Percentiles rank a stretch among this genome's conserved stretches.
These are phyloP conservation scores for Lipomyces mesembrius DNA, from an alignment of 805 yeast species.

Conservation along the genomic window DNA sequence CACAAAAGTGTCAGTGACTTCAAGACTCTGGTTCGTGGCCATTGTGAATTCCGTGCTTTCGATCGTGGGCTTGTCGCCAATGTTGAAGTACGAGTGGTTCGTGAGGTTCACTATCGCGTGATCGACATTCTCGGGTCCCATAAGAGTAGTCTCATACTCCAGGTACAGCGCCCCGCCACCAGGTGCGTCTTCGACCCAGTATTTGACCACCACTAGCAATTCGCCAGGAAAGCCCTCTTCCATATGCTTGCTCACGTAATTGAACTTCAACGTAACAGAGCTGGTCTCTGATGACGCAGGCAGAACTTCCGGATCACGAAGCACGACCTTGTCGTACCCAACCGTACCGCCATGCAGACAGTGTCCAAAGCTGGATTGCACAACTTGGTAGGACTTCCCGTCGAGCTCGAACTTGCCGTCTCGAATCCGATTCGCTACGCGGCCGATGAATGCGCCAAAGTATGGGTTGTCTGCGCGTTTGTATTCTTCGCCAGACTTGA, in stretches of 20 bases:
- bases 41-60: constrained; percentile 51
- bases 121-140: constrained; percentile 44
- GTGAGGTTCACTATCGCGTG: constrained; percentile 62
- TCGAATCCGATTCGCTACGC: constrained; percentile 64
- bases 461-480: constrained; percentile 52
- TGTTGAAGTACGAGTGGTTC: constrained; percentile 66
- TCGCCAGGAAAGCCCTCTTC: constrained; percentile 67
- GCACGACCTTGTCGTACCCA: constrained; percentile 58
- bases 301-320: constrained; percentile 58
- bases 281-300: constrained; percentile 45
- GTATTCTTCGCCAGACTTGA: constrained; percentile 36
- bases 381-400: constrained; percentile 51
- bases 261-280: constrained; percentile 47
- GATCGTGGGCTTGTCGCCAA: constrained; percentile 43
- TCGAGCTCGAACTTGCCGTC: constrained; percentile 52
- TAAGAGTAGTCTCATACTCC: constrained; percentile 54
- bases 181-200: constrained; percentile 49
- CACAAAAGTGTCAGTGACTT: constrained; percentile 52
- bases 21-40: constrained; percentile 50
- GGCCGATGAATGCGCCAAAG: constrained; percentile 68
- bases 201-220: constrained; percentile 53
- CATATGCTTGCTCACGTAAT: constrained; percentile 53
- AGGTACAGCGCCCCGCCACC: constrained; percentile 50
- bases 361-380: constrained; percentile 51
- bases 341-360: constrained; percentile 60